Evolutionary conservation across 2,329 filamentous ascomycete species (phyloP), one percentile per base, ranked within the genome.

Genomic region (Shiraia sp.): DNA sequence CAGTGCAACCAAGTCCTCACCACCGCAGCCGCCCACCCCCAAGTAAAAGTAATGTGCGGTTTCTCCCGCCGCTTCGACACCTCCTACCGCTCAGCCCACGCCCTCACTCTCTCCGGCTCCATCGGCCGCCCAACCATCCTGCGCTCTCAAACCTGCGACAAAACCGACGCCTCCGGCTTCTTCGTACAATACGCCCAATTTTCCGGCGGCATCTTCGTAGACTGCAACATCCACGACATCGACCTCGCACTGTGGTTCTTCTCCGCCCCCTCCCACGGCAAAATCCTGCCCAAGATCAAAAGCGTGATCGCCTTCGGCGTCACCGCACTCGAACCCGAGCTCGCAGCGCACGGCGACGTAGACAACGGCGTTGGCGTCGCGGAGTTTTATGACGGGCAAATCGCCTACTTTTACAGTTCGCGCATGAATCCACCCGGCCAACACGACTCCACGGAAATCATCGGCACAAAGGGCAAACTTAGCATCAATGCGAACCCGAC

Each of bases 141-240:
- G 53, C 80, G 82, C 51, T 80, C 76, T 32, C 83, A 87, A 65
- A 87, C 83, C 0, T 85, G 82, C 66, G 83, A 87, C 68, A 84
- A 81, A 61, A 55, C 80, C 42, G 81, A 86, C 45, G 79, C 82
- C 0, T 75, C 75, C 0, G 83, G 83, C 32, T 87, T 86, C 74
- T 87, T 86, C 63, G 82, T 87, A 40, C 73, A 77, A 15, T 87
- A 87, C 66, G 81, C 84, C 10, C 73, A 82, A 53, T 83, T 79
- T 68, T 79, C 74, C 2, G 84, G 85, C 24, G 83, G 83, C 15
- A 85, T 87, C 61, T 87, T 87, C 54, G 84, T 87, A 42, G 85
- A 87, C 71, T 85, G 81, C 70, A 81, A 79, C 36, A 81, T 87
- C 57, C 85, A 87, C 71, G 85, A 87, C 55, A 87, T 87, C 53